phyloP scores from a whole-genome alignment of 2,329 filamentous ascomycete genomes.

The Penicillium oxalicum region DNA sequence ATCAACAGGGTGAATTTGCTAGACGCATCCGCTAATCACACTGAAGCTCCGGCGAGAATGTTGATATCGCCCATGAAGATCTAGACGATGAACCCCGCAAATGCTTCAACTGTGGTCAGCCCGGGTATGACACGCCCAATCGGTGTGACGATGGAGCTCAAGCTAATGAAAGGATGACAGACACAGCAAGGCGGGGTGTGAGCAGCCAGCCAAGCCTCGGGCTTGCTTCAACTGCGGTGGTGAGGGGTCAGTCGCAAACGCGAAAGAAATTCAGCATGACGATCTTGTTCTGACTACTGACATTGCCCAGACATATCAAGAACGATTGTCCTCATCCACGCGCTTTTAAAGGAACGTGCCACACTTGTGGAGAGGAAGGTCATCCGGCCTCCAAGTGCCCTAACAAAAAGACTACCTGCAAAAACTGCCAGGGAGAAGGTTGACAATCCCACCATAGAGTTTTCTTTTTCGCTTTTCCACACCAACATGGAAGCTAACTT shows the following conservation, averaged over 20 bases:
- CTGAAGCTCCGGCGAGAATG: conserved; percentile 31
- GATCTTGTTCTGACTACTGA: not conserved
- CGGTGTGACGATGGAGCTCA: not conserved
- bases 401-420: conserved; percentile 40
- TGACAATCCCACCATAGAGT: not conserved
- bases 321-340: conserved; percentile 42
- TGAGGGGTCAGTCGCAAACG: conserved; percentile 7
- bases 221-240: conserved; percentile 13
- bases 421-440: conserved; percentile 45
- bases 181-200: conserved; percentile 41
- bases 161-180: conserved; percentile 19
- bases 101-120: conserved; percentile 44
- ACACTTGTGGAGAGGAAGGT: conserved; percentile 42
- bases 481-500: not conserved
- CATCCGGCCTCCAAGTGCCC: conserved; percentile 43
- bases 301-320: conserved; percentile 16
- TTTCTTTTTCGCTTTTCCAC: not conserved
- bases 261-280: not conserved
- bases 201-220: conserved; percentile 31
- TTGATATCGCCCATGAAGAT: conserved; percentile 41
- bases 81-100: conserved; percentile 24
- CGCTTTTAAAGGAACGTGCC: conserved; percentile 44
- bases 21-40: not conserved
- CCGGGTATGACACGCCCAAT: conserved; percentile 26
- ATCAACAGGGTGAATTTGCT: no score